Conservation (phyloP, 1,284 basidiomycete species). For the Cystobasidium sp. region DNA sequence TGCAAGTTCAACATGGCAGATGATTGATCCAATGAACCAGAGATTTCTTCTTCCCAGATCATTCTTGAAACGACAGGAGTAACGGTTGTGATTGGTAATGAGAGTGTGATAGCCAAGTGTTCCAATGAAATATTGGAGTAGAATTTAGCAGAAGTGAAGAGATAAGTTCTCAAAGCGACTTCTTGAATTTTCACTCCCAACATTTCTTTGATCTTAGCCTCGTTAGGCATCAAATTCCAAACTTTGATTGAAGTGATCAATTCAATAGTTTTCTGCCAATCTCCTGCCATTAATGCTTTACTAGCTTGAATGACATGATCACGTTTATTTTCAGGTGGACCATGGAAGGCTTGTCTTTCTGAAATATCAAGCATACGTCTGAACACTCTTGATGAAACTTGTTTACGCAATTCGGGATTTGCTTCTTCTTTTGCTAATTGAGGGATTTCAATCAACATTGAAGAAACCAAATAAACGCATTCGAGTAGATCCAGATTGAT, state of each 20-base stretch:
- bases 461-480: constrained; percentile 95
- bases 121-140: constrained; percentile 89
- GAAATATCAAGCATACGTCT: constrained; percentile 93
- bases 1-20: constrained; percentile 86
- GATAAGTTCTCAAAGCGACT: constrained; percentile 92
- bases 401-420: constrained; percentile 73
- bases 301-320: constrained; percentile 99
- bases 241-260: constrained; percentile 95
- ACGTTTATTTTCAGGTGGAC: constrained; percentile 95
- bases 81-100: constrained; percentile 75
- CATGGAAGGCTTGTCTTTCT: constrained; percentile 96
- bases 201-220: constrained; percentile 87
- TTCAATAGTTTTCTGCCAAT: constrained; percentile 95
- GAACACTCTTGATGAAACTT: constrained; percentile 93
- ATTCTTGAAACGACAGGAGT: constrained; percentile 95
- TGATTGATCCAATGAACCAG: constrained; percentile 89
- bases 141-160: constrained; percentile 96
- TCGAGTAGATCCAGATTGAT: constrained; percentile 98
- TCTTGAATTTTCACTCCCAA: constrained; percentile 93
- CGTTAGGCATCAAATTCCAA: constrained; percentile 94
- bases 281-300: constrained; percentile 92
- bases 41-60: constrained; percentile 97
- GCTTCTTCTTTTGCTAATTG: constrained; percentile 91
- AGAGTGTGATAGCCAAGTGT: constrained; percentile 85
- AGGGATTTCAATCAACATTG: constrained; percentile 98